Evolutionary conservation across 2,329 filamentous ascomycete genomes (phyloP).

Genomic region (Clonostachys sp.): DNA sequence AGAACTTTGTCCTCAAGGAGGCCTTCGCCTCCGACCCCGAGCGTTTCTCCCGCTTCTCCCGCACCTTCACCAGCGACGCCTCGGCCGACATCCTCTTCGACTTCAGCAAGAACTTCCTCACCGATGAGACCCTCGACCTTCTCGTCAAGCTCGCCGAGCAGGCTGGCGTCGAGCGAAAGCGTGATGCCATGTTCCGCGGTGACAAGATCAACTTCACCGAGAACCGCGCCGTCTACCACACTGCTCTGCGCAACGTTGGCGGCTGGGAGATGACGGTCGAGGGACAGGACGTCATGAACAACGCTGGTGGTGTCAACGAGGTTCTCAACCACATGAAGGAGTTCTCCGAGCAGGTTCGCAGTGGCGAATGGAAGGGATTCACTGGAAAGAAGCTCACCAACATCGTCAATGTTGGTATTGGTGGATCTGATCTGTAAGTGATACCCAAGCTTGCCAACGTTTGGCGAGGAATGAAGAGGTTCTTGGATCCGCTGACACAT

Average conservation of each 20-base stretch:
- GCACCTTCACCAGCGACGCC: slow-evolving; percentile 73
- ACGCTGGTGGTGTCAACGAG: slow-evolving; percentile 80
- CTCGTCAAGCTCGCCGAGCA: slow-evolving; percentile 89
- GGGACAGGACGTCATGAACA: slow-evolving; percentile 87
- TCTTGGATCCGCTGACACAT: slow-evolving; percentile 6
- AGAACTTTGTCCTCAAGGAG: slow-evolving; percentile 88
- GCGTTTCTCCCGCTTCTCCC: slow-evolving; percentile 87
- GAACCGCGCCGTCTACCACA: slow-evolving; percentile 91
- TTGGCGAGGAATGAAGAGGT: not conserved
- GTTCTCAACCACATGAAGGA: slow-evolving; percentile 98
- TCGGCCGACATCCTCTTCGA: slow-evolving; percentile 94
- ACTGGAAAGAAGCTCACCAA: slow-evolving; percentile 96
- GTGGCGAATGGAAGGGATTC: slow-evolving; percentile 94
- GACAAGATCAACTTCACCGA: slow-evolving; percentile 99
- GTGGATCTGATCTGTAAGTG: slow-evolving; percentile 92
- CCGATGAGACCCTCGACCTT: slow-evolving; percentile 83
- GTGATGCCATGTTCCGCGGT: slow-evolving; percentile 95
- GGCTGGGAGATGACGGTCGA: slow-evolving; percentile 82
- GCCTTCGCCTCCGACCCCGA: slow-evolving; percentile 84
- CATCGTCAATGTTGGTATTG: slow-evolving; percentile 96
- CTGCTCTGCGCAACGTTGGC: slow-evolving; percentile 84
- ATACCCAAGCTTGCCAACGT: not conserved
- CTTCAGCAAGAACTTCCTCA: slow-evolving; percentile 98
- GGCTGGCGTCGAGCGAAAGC: slow-evolving; percentile 85
- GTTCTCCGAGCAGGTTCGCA: slow-evolving; percentile 92